Percentiles rank a stretch among this genome's conserved stretches.
phyloP scores from a whole-genome alignment of 148 eudicot species.

The Agrostemma githago region DNA sequence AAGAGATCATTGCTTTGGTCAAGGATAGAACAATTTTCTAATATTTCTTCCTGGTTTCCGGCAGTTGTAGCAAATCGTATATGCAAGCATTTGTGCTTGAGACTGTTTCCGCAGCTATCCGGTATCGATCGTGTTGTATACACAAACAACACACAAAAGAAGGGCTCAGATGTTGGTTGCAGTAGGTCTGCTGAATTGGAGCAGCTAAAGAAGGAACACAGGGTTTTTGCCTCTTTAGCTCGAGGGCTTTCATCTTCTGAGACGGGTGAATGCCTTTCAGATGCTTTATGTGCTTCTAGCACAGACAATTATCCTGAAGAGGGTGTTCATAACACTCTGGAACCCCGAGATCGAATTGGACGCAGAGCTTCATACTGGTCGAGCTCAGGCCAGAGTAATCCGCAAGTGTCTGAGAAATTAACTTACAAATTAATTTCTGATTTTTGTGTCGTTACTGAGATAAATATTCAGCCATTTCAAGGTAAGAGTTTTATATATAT shows the following conservation, averaged over 20 bases:
- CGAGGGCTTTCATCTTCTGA: constrained; percentile 42
- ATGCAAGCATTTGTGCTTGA: constrained; percentile 63
- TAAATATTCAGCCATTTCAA: constrained; percentile 63
- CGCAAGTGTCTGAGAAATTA: constrained; percentile 66
- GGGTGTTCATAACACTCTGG: constrained; percentile 61
- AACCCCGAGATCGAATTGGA: constrained; percentile 49
- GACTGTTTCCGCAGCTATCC: constrained; percentile 57
- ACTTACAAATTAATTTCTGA: constrained; percentile 53
- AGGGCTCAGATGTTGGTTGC: constrained; percentile 35
- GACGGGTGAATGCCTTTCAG: constrained; percentile 44
- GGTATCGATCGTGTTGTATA: constrained; percentile 37
- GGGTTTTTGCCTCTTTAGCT: constrained; percentile 51
- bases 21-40: not conserved
- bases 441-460: constrained; percentile 62
- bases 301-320: constrained; percentile 81
- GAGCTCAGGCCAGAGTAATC: constrained; percentile 67
- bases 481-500: constrained; percentile 32
- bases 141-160: constrained; percentile 19
- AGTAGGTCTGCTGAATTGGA: constrained; percentile 40
- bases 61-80: constrained; percentile 63
- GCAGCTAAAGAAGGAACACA: constrained; percentile 46
- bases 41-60: constrained; percentile 16
- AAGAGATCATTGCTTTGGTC: no score
- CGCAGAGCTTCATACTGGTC: constrained; percentile 75
- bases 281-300: constrained; percentile 77